These are phyloP conservation scores for Brasenia schreberi DNA, from an alignment of 164 flowering plant species.

Conservation along the genomic window DNA sequence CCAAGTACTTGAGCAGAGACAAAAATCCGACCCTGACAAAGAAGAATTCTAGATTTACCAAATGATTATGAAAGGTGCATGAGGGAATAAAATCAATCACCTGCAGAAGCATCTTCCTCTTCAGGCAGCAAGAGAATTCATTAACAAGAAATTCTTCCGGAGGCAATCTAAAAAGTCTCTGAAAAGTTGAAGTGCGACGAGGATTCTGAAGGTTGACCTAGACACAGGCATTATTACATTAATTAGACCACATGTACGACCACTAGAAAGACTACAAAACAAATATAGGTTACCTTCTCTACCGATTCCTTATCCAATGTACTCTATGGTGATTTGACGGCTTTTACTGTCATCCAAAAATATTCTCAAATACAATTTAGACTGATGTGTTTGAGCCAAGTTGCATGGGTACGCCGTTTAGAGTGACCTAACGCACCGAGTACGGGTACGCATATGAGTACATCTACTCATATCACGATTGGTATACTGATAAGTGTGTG, in stretches of 20 bases:
- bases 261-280: not conserved
- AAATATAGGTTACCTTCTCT: slow-evolving; percentile 45
- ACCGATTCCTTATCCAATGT: slow-evolving; percentile 87
- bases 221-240: not conserved
- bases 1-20: slow-evolving; percentile 73
- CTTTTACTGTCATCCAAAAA: slow-evolving; percentile 67
- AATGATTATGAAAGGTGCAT: not conserved
- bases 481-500: too few relatives aligned
- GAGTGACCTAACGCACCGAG: too few relatives aligned
- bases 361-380: slow-evolving; percentile 64
- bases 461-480: too few relatives aligned
- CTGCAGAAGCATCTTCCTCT: slow-evolving; percentile 70
- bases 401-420: too few relatives aligned
- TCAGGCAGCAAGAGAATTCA: slow-evolving; percentile 58
- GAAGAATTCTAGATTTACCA: not conserved
- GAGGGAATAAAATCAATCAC: slow-evolving; percentile 13
- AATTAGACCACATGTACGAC: not conserved
- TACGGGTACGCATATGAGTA: too few relatives aligned
- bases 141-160: slow-evolving; percentile 71
- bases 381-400: slow-evolving; percentile 48
- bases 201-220: slow-evolving; percentile 68
- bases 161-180: slow-evolving; percentile 66
- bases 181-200: slow-evolving; percentile 58
- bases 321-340: slow-evolving; percentile 56
- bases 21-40: slow-evolving; percentile 61